Evolutionary conservation across 176 grass and related monocot species (phyloP).

Genomic region (Zea luxurians): DNA sequence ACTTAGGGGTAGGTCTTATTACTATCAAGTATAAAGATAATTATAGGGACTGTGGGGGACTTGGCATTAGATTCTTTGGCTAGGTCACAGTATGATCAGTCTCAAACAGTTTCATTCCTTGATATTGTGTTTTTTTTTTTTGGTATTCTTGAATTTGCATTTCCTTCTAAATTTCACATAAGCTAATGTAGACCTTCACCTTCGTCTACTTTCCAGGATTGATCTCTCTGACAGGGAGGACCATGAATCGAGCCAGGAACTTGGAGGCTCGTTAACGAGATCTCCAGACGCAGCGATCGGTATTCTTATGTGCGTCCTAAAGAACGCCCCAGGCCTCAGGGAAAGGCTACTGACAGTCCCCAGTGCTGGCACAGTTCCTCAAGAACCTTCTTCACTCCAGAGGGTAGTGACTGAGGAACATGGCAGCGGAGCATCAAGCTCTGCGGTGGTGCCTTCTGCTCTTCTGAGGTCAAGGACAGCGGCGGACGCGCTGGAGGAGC

Average conservation of each 20-base stretch:
- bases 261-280: constrained; percentile 28
- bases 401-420: constrained; percentile 55
- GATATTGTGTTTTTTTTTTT: not conserved
- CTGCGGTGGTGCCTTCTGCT: constrained; percentile 11
- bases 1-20: not conserved
- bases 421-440: constrained; percentile 27
- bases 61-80: not conserved
- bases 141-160: constrained; percentile 21
- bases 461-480: constrained; percentile 49
- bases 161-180: not conserved
- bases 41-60: not conserved
- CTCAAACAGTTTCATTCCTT: not conserved
- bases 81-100: not conserved
- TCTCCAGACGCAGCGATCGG: constrained; percentile 65
- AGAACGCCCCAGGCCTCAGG: constrained; percentile 57
- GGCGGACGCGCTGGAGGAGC: constrained; percentile 64
- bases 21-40: not conserved
- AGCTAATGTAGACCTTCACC: constrained; percentile 11
- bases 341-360: constrained; percentile 26
- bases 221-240: constrained; percentile 39
- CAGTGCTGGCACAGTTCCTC: constrained; percentile 25
- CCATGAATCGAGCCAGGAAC: constrained; percentile 24
- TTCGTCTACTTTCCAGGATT: constrained; percentile 41
- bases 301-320: constrained; percentile 61
- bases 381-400: constrained; percentile 43